A percentile compares a stretch with the other conserved stretches of the same genome.
phyloP scores from a whole-genome alignment of 2,329 filamentous ascomycete genomes.

The Fusarium bactridioides region DNA sequence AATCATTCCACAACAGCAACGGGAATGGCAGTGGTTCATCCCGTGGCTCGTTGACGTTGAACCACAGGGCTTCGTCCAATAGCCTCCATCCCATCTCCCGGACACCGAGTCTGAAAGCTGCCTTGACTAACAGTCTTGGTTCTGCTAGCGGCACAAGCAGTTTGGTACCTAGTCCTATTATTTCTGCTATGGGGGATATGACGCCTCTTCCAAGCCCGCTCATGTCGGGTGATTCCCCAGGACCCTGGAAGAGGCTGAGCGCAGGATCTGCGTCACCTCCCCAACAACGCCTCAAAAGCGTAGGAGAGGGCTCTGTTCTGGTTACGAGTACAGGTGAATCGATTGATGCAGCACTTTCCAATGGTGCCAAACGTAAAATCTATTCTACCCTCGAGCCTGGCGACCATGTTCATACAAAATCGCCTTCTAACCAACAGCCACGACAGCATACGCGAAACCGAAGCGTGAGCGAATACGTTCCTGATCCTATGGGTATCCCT shows the following conservation, averaged over 20 bases:
- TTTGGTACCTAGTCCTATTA: conserved; percentile 74
- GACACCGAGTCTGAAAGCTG: conserved; percentile 69
- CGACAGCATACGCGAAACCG: conserved; percentile 72
- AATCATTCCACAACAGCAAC: conserved; percentile 51
- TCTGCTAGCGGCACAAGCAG: conserved; percentile 68
- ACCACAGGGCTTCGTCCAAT: conserved; percentile 42
- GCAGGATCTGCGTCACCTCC: conserved; percentile 56
- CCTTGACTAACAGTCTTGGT: conserved; percentile 58
- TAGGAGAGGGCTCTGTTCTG: conserved; percentile 52
- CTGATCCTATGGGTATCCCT: conserved; percentile 72
- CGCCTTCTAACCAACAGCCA: conserved; percentile 14
- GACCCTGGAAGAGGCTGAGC: conserved; percentile 68
- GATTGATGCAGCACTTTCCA: conserved; percentile 57
- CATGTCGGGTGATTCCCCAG: conserved; percentile 69
- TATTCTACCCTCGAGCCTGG: conserved; percentile 53
- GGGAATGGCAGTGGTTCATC: conserved; percentile 46
- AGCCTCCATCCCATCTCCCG: conserved; percentile 61
- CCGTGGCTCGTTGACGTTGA: conserved; percentile 39
- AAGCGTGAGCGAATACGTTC: conserved; percentile 88
- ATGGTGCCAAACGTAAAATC: conserved; percentile 64
- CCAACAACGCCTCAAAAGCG: conserved; percentile 38
- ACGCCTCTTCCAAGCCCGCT: conserved; percentile 82
- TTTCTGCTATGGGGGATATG: conserved; percentile 78
- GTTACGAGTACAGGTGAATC: conserved; percentile 61
- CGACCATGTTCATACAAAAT: conserved; percentile 49